Base-by-base conservation (phyloP, 2,329 filamentous ascomycete genomes). In the Mariannaea sp. region DNA sequence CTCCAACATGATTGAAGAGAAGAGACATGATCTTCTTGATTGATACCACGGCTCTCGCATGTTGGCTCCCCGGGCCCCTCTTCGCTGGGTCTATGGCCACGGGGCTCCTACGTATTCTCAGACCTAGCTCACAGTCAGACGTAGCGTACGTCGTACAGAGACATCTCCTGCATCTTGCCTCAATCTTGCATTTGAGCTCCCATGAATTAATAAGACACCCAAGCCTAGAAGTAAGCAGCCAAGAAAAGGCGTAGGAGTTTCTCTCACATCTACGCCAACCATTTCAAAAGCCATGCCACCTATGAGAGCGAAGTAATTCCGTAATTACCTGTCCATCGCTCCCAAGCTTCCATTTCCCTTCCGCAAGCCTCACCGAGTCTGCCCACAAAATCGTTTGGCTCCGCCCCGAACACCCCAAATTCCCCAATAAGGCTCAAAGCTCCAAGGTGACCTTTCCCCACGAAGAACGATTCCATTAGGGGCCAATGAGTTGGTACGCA, bases 151-250 rank as follows among this genome's bases (percentile, higher is more conserved):
- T 52, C n/a, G n/a, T n/a, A n/a, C n/a, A n/a, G n/a, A n/a, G n/a
- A n/a, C n/a, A n/a, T 60, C 64, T 66, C 63, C 64, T 66, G 61
- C 63, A 50, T 66, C 63, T 62, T 60, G 64, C 63, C 65, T 65
- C 61, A 61, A 60, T 49, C 55, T 45, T 22, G 30, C 29, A 24
- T 38, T 41, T 36, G 56, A 61, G 55, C 56, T 42, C 49, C n/a
- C n/a, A n/a, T n/a, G n/a, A n/a, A n/a, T n/a, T n/a, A n/a, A n/a
- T n/a, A n/a, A n/a, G n/a, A n/a, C n/a, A n/a, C n/a, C n/a, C n/a
- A 33, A 45, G 44, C 51, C 36, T 26, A 40, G 19, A 13, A 17
- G 22, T 8, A 49, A 38, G 32, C 50, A 17, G 40, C 44, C 39
- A 33, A 12, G 19, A 26, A 16, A 43, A 39, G 26, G 13, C 42